Conservation (phyloP, 2,329 filamentous ascomycete species). For the Biscogniauxia mediterranea region DNA sequence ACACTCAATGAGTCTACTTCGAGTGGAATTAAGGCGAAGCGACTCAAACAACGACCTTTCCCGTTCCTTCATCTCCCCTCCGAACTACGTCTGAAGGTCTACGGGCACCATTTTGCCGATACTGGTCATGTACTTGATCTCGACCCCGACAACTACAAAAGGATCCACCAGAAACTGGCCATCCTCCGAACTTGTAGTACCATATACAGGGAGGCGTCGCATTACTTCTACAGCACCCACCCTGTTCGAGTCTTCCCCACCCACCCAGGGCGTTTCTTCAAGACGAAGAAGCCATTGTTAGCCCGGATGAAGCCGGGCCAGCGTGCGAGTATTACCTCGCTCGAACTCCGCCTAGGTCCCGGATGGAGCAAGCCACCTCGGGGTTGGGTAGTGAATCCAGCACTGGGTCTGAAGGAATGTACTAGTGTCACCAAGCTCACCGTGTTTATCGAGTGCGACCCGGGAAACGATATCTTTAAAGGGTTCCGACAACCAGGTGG, state of each 20-base stretch:
- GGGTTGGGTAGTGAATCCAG: slow-evolving; percentile 66
- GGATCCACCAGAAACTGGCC: slow-evolving; percentile 57
- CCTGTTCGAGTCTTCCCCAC: slow-evolving; percentile 67
- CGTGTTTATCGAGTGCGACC: slow-evolving; percentile 72
- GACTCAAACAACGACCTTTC: slow-evolving; percentile 47
- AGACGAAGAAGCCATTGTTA: slow-evolving; percentile 70
- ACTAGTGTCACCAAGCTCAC: slow-evolving; percentile 56
- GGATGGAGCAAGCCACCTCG: slow-evolving; percentile 70
- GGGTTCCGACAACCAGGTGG: slow-evolving; percentile 65
- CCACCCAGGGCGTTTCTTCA: slow-evolving; percentile 63
- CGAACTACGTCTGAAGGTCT: slow-evolving; percentile 69
- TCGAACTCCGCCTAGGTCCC: slow-evolving; percentile 71
- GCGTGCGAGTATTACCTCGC: slow-evolving; percentile 56
- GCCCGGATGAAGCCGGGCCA: slow-evolving; percentile 62
- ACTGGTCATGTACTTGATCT: slow-evolving; percentile 60
- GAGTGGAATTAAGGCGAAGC: slow-evolving; percentile 30
- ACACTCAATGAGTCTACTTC: slow-evolving; percentile 38
- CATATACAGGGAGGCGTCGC: slow-evolving; percentile 62
- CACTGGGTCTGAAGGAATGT: slow-evolving; percentile 63
- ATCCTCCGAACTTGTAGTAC: slow-evolving; percentile 61
- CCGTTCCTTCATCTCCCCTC: slow-evolving; percentile 66
- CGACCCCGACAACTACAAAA: slow-evolving; percentile 63
- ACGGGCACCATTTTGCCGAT: slow-evolving; percentile 59
- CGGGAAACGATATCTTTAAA: slow-evolving; percentile 63
- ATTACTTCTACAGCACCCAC: slow-evolving; percentile 63